Conservation (phyloP, 2,329 filamentous ascomycete species). For the Ophioceras dolichostomum region DNA sequence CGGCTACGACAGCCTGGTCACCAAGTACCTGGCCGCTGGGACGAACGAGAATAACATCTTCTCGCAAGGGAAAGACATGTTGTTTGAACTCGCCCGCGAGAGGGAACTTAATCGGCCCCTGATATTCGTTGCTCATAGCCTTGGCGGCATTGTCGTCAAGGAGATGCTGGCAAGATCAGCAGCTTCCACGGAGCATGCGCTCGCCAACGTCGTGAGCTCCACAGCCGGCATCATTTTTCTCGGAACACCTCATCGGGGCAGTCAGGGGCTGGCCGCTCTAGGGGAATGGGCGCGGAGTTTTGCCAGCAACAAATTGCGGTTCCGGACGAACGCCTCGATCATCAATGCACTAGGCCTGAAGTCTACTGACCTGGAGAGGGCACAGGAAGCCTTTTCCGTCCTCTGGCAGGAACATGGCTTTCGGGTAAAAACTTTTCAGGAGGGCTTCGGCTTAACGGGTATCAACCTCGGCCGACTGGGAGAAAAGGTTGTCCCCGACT, state of each 20-base stretch:
- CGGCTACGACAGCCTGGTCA: conserved; percentile 6
- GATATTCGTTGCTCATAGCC: conserved; percentile 8
- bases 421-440: conserved; percentile 11
- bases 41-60: conserved; percentile 5
- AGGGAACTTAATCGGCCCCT: background rate
- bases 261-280: conserved; percentile 4
- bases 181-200: background rate
- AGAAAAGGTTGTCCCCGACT: conserved; percentile 10
- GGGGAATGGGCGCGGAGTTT: conserved; percentile 1
- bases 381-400: conserved; percentile 8
- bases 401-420: conserved; percentile 9
- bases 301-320: background rate
- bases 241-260: conserved; percentile 9
- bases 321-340: conserved; percentile 5
- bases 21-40: background rate
- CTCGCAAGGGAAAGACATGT: conserved; percentile 5
- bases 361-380: conserved; percentile 7
- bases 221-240: conserved; percentile 7
- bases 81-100: conserved; percentile 2
- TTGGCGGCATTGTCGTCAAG: conserved; percentile 9
- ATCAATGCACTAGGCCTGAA: conserved; percentile 5
- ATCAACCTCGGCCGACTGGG: conserved; percentile 4
- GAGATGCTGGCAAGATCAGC: conserved; percentile 4
- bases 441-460: conserved; percentile 7
- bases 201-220: conserved; percentile 3